Base-by-base conservation (phyloP, 805 yeast species). In the Candida khao-thaluensis region DNA sequence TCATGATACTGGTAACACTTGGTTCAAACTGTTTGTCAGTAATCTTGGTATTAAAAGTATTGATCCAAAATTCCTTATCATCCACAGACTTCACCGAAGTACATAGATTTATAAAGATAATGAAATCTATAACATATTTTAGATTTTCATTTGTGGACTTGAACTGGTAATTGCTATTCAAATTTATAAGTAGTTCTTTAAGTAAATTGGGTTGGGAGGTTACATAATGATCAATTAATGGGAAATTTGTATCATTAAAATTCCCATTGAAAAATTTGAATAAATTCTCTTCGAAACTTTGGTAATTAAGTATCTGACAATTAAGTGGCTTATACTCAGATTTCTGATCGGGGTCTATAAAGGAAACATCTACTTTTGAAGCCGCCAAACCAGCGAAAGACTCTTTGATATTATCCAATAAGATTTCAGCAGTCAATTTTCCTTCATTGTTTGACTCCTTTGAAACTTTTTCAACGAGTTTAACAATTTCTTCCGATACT, bases 401-500 rank as follows among this genome's bases (percentile, higher is more conserved):
- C 35, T 8, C 62, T 57, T 26, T 12, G 16, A 51, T 45, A n/a
- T 51, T 51, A n/a, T 50, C 50, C 14, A 62, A 38, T 0, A 62
- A 58, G 16, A 58, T 45, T 30, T 51, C 35, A 28, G 41, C 26
- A 5, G 44, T 52, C 33, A 63, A 52, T 22, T 53, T 50, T 5
- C 54, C 39, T 30, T 36, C 54, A 44, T 47, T 41, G 17, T 37
- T 49, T 3, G 47, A 39, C 16, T 54, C 60, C 10, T 35, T 45
- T 40, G 15, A 40, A 41, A 25, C 46, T 37, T 21, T 49, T 48
- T 30, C 49, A 32, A 41, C 55, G 53, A 12, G 56, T 36, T 52
- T 57, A 24, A 63, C 43, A 1, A 62, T 49, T 36, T 56, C 65
- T 25, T 43, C 41, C 17, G 64, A 43, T 4, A 61, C 54, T 18